Evolutionary conservation across 1,284 basidiomycete genomes (phyloP).

Genomic region (Pseudomicrostroma phylloplanum): DNA sequence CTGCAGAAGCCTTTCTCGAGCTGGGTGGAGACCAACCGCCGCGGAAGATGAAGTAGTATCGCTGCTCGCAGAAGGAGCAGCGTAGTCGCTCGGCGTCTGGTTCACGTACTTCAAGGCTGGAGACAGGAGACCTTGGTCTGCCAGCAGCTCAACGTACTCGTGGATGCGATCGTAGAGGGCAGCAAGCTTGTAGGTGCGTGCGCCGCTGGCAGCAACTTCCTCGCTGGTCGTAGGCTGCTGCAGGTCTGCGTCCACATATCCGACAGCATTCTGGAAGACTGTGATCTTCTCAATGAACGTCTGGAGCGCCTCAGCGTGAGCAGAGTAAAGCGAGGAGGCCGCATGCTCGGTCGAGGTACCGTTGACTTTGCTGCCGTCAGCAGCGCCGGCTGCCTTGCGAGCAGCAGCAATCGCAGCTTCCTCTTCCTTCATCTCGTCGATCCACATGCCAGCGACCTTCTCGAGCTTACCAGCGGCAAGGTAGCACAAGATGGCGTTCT

Average conservation of each 20-base stretch:
- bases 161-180: slow-evolving; percentile 85
- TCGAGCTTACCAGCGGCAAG: slow-evolving; percentile 85
- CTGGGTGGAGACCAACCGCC: not conserved
- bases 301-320: slow-evolving; percentile 81
- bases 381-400: slow-evolving; percentile 12
- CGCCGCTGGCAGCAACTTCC: slow-evolving; percentile 55
- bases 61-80: not conserved
- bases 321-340: slow-evolving; percentile 59
- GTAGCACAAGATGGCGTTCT: slow-evolving; percentile 79
- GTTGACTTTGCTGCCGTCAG: slow-evolving; percentile 16
- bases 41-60: no score
- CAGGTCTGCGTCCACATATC: slow-evolving; percentile 78
- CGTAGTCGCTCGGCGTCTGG: slow-evolving; percentile 72
- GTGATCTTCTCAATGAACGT: slow-evolving; percentile 95
- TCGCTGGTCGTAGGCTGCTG: slow-evolving; percentile 53
- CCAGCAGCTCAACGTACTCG: slow-evolving; percentile 89
- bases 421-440: slow-evolving; percentile 82
- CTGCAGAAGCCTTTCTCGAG: slow-evolving; percentile 23
- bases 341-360: not conserved
- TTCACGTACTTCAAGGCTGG: slow-evolving; percentile 75
- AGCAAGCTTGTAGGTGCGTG: slow-evolving; percentile 73
- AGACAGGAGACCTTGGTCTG: slow-evolving; percentile 77
- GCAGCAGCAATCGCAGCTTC: slow-evolving; percentile 55
- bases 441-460: slow-evolving; percentile 84
- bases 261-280: slow-evolving; percentile 82